Evolutionary conservation across 768 basidiomycete genomes (phyloP).

Genomic region (Mycena alexandri): DNA sequence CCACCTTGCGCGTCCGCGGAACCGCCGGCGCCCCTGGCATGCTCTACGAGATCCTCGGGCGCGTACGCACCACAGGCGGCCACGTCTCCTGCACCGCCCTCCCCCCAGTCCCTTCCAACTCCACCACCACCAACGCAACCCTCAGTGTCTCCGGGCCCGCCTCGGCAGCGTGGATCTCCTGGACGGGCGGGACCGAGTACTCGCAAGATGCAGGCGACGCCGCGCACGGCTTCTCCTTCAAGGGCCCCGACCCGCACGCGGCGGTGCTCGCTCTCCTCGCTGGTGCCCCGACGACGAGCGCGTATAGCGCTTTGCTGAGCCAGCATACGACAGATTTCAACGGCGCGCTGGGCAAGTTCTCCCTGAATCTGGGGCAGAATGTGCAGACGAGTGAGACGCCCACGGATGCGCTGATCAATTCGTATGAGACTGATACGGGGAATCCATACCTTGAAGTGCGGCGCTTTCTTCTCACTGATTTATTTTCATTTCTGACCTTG

Average conservation of each 20-base stretch:
- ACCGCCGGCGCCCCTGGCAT: constrained; percentile 68
- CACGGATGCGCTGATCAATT: constrained; percentile 67
- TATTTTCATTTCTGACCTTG: background rate
- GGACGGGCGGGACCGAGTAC: constrained; percentile 83
- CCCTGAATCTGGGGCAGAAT: constrained; percentile 70
- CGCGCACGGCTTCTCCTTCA: constrained; percentile 70
- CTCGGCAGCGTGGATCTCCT: constrained; percentile 72
- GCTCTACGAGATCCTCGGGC: constrained; percentile 75
- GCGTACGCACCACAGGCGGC: constrained; percentile 53
- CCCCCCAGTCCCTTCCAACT: constrained; percentile 47
- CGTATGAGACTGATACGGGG: constrained; percentile 67
- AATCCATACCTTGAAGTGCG: constrained; percentile 70
- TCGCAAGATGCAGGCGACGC: constrained; percentile 71
- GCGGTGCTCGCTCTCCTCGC: constrained; percentile 55
- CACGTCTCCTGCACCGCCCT: constrained; percentile 49
- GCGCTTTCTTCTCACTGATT: background rate
- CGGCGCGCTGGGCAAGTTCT: constrained; percentile 59
- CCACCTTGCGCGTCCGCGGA: constrained; percentile 69
- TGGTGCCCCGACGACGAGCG: constrained; percentile 39
- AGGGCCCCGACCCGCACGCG: constrained; percentile 70
- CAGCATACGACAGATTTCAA: constrained; percentile 54
- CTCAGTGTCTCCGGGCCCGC: constrained; percentile 59
- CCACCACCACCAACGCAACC: constrained; percentile 56
- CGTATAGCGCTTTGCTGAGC: constrained; percentile 52
- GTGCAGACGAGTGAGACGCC: constrained; percentile 61